Evolutionary conservation across 2,329 filamentous ascomycete species (phyloP).

Genomic region (Berkeleyomyces basicola): DNA sequence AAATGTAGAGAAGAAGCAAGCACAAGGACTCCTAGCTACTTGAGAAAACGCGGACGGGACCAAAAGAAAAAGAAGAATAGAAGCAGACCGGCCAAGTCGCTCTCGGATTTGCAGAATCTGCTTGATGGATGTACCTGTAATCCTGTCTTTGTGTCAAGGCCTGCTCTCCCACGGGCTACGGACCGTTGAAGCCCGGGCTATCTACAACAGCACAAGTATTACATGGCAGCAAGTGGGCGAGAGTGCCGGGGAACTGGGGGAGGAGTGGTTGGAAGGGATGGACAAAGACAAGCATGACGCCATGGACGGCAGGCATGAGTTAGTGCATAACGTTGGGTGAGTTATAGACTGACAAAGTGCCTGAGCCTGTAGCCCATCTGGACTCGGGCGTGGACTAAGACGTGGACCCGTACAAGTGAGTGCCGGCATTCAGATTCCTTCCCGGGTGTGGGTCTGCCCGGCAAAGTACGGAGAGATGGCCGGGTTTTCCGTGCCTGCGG

Average conservation of each 20-base stretch:
- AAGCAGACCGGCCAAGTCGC: no score
- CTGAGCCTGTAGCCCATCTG: no score
- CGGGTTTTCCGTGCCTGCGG: background rate
- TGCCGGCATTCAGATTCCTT: background rate
- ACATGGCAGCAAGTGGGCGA: background rate
- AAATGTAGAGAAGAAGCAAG: no score
- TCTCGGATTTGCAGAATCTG: no score
- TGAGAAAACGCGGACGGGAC: no score
- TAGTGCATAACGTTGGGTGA: no score
- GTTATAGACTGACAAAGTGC: no score
- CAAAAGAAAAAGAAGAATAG: background rate
- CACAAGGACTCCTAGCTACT: no score
- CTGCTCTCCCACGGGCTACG: background rate
- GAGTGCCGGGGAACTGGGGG: background rate
- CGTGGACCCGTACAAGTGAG: background rate
- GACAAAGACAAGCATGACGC: no score
- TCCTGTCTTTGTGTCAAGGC: background rate
- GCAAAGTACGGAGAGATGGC: conserved; percentile 2
- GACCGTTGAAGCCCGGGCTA: conserved; percentile 8
- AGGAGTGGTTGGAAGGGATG: no score
- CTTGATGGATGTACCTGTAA: background rate
- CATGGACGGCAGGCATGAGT: no score
- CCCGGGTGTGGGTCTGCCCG: conserved; percentile 4
- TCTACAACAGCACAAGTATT: background rate
- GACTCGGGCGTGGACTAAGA: background rate